Conservation (phyloP, 495 filamentous ascomycete genomes). For the Xylaria curta region DNA sequence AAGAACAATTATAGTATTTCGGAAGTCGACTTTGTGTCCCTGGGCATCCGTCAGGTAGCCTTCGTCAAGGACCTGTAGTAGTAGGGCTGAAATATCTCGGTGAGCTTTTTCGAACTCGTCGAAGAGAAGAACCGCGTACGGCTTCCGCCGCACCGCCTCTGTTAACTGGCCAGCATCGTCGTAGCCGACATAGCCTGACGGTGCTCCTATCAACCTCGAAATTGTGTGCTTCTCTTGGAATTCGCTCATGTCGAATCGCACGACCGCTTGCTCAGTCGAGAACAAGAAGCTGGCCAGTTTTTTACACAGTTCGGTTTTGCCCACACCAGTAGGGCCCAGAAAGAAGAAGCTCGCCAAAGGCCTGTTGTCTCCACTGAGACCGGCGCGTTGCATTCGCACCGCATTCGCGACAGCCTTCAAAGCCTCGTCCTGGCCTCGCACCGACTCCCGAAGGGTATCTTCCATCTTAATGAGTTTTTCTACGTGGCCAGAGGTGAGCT, state of each 20-base stretch:
- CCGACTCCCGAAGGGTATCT: conserved; percentile 80
- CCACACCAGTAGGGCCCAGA: conserved; percentile 93
- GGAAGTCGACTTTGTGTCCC: conserved; percentile 94
- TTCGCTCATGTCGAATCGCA: conserved; percentile 96
- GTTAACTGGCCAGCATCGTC: conserved; percentile 97
- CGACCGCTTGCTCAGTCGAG: conserved; percentile 85
- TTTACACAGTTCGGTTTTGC: conserved; percentile 97
- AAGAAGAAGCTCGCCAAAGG: conserved; percentile 97
- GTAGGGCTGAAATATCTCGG: conserved; percentile 89
- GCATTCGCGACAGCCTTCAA: conserved; percentile 90
- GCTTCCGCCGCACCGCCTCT: conserved; percentile 92
- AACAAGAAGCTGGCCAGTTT: conserved; percentile 93
- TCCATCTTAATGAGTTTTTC: conserved; percentile 96
- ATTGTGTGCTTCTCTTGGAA: conserved; percentile 98
- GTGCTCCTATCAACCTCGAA: conserved; percentile 87
- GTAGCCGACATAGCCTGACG: conserved; percentile 94
- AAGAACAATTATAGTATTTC: conserved; percentile 93
- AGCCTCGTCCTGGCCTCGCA: conserved; percentile 93
- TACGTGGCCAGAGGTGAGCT: conserved; percentile 88
- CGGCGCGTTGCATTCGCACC: conserved; percentile 91
- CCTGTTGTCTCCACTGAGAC: conserved; percentile 87
- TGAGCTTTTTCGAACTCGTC: conserved; percentile 99
- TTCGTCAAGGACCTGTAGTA: conserved; percentile 95
- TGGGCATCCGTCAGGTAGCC: conserved; percentile 95
- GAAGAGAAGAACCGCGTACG: conserved; percentile 92